Evolutionary conservation across 306 rosid species (phyloP).

Genomic region (Cicer chorassanicum): DNA sequence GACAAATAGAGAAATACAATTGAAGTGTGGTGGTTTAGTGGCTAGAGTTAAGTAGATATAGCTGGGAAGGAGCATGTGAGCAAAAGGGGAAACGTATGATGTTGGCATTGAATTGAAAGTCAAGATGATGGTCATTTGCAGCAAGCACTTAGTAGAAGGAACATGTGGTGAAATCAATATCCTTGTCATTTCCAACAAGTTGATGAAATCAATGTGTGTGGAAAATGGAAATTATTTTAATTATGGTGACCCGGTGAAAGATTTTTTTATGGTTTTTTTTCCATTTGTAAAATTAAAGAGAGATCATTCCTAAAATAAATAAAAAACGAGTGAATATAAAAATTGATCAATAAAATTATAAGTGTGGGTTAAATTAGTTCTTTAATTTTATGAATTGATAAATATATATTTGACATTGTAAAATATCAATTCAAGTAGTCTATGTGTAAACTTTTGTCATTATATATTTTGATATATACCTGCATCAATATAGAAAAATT

Average conservation of each 20-base stretch:
- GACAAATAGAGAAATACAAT: slow-evolving; percentile 6
- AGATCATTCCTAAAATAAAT: too few species aligned
- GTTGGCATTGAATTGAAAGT: slow-evolving; percentile 36
- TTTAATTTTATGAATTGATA: too few species aligned
- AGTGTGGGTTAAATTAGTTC: too few species aligned
- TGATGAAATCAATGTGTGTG: slow-evolving; percentile 26
- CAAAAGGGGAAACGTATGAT: slow-evolving; percentile 19
- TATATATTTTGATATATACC: too few species aligned
- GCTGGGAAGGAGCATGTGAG: slow-evolving; percentile 29
- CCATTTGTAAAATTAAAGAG: too few species aligned
- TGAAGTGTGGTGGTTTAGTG: slow-evolving; percentile 9
- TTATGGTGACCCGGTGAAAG: slow-evolving; percentile 3
- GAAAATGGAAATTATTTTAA: slow-evolving; percentile 5
- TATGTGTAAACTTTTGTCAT: too few species aligned
- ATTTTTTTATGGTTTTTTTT: too few species aligned
- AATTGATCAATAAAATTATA: too few species aligned
- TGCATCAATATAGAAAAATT: too few species aligned
- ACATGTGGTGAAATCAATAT: slow-evolving; percentile 42
- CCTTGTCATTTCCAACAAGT: slow-evolving; percentile 32
- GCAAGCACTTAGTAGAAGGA: slow-evolving; percentile 38
- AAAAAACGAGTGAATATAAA: too few species aligned
- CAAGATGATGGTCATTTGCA: slow-evolving; percentile 20
- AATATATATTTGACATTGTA: too few species aligned
- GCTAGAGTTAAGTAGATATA: slow-evolving; percentile 4
- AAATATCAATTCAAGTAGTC: too few species aligned